Conservation (phyloP, 1,139 yeast species). For the Debaryomyces coudertii region DNA sequence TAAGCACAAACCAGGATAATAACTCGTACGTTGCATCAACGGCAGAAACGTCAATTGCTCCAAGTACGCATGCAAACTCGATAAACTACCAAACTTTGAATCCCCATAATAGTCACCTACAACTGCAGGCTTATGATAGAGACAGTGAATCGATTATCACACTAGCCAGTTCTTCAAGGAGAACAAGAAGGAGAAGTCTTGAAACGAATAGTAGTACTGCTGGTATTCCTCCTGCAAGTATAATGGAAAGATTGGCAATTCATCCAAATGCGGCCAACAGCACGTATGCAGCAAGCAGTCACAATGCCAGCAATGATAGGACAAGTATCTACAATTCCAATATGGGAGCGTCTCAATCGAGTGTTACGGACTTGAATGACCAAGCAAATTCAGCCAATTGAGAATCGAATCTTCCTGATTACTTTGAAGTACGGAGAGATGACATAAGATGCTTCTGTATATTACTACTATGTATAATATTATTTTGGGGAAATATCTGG, state of each 20-base stretch:
- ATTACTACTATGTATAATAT: slow-evolving; percentile 2
- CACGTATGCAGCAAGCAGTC: slow-evolving; percentile 31
- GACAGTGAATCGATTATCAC: slow-evolving; percentile 60
- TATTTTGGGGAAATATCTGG: not conserved
- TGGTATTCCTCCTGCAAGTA: slow-evolving; percentile 68
- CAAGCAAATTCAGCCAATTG: slow-evolving; percentile 18
- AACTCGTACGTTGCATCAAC: slow-evolving; percentile 50
- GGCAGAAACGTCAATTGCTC: slow-evolving; percentile 57
- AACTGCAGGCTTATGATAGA: slow-evolving; percentile 27
- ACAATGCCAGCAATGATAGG: slow-evolving; percentile 22
- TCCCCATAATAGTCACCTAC: slow-evolving; percentile 11
- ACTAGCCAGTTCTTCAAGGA: slow-evolving; percentile 54
- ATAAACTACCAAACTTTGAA: slow-evolving; percentile 12
- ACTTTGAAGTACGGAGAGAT: not conserved
- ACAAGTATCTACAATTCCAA: slow-evolving; percentile 21
- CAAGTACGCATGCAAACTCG: slow-evolving; percentile 29
- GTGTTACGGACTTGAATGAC: slow-evolving; percentile 22
- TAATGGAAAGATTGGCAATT: slow-evolving; percentile 52
- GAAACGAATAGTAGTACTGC: slow-evolving; percentile 64
- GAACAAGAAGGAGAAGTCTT: slow-evolving; percentile 52
- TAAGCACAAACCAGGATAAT: slow-evolving; percentile 45
- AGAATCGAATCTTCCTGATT: not conserved
- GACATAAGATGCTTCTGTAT: not conserved
- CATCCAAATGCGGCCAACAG: slow-evolving; percentile 36
- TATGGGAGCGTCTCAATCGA: slow-evolving; percentile 17